phyloP scores from a whole-genome alignment of 345 rosid species.

The Isatis tinctoria region DNA sequence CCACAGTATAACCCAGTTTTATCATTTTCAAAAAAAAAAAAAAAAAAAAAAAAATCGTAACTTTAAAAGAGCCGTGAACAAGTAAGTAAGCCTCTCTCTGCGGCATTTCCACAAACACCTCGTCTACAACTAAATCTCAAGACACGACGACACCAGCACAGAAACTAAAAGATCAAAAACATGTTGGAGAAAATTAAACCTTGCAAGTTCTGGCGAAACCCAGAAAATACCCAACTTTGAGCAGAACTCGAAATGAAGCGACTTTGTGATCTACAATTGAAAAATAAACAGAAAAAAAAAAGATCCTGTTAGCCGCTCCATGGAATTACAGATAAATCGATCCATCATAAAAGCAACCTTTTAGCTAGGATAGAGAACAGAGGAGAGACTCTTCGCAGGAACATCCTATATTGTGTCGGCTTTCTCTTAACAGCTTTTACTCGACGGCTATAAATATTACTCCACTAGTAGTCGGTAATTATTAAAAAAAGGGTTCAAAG shows the following conservation, averaged over 20 bases:
- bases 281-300: neutral
- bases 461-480: too few species aligned
- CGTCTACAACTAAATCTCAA: neutral
- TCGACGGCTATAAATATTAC: neutral
- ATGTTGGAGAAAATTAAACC: neutral
- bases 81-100: neutral
- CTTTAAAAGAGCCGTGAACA: neutral
- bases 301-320: too few species aligned
- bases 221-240: neutral
- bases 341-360: neutral
- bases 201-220: neutral
- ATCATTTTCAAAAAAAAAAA: neutral
- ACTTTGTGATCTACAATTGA: constrained; percentile 8
- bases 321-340: neutral
- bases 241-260: constrained; percentile 1
- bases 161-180: neutral
- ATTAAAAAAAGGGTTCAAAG: too few species aligned
- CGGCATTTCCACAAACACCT: constrained; percentile 32
- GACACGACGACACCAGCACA: neutral
- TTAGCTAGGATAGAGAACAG: neutral
- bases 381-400: constrained; percentile 13
- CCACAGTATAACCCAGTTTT: neutral
- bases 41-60: neutral
- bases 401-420: neutral
- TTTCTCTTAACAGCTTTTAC: neutral